phyloP scores from a whole-genome alignment of 179 eudicot genomes.

The Beta corolliflora region DNA sequence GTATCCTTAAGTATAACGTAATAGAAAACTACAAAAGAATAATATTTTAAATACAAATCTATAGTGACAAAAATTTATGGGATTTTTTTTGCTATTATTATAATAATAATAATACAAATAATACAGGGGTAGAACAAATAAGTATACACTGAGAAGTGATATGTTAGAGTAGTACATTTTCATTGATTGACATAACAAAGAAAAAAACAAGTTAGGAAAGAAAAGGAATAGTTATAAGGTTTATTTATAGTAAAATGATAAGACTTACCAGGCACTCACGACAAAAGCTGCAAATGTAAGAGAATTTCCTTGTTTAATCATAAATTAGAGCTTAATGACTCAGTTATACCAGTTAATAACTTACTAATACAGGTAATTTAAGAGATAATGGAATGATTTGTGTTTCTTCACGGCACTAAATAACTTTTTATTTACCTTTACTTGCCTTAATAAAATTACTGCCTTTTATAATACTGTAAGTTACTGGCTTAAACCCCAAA shows the following conservation, averaged over 20 bases:
- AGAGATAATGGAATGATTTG: not conserved
- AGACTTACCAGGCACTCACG: constrained; percentile 13
- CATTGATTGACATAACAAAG: constrained; percentile 12
- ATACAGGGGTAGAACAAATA: too few relatives aligned
- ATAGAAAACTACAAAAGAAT: not conserved
- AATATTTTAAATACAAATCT: too few relatives aligned
- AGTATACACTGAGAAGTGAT: not conserved
- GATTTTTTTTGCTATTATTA: too few relatives aligned
- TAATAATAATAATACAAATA: too few relatives aligned
- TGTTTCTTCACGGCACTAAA: constrained; percentile 28
- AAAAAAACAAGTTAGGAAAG: constrained; percentile 16
- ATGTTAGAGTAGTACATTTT: not conserved
- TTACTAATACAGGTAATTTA: constrained; percentile 3
- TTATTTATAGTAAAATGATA: constrained; percentile 20
- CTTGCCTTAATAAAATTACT: constrained; percentile 16
- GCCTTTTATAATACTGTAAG: not conserved
- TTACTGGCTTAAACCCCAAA: not conserved
- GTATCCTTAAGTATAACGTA: not conserved
- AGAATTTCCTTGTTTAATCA: not conserved
- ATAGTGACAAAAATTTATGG: too few relatives aligned
- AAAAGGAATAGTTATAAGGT: constrained; percentile 1
- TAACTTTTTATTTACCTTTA: constrained; percentile 2
- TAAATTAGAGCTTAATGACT: constrained; percentile 16
- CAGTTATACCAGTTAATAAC: constrained; percentile 5
- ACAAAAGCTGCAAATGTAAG: constrained; percentile 5